These are phyloP conservation scores for Trichosporon asahii DNA, from an alignment of 1,284 basidiomycete species.

Conservation along the genomic window DNA sequence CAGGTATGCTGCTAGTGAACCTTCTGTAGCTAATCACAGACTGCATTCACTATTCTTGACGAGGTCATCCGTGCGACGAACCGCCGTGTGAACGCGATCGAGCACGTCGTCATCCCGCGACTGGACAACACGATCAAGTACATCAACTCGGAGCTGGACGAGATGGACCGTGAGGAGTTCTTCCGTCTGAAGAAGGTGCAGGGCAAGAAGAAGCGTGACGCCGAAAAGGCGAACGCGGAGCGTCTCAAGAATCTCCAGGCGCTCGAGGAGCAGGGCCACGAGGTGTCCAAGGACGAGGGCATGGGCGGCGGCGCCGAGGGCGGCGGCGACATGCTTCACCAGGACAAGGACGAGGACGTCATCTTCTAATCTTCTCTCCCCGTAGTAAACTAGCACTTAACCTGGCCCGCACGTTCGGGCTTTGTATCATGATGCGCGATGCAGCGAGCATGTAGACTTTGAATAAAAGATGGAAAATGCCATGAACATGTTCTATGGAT, in stretches of 20 bases:
- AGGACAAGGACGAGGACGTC: conserved; percentile 78
- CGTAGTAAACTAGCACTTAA: not conserved
- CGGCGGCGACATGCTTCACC: conserved; percentile 65
- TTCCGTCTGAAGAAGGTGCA: conserved; percentile 96
- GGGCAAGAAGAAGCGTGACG: conserved; percentile 89
- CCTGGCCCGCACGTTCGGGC: not conserved
- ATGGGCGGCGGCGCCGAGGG: conserved; percentile 46
- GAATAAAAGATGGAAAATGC: not conserved
- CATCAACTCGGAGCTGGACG: conserved; percentile 92
- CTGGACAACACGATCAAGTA: conserved; percentile 98
- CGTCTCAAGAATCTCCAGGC: conserved; percentile 34
- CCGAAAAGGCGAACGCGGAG: conserved; percentile 34
- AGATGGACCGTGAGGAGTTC: conserved; percentile 97
- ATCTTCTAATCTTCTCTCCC: conserved; percentile 69
- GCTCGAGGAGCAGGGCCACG: conserved; percentile 44
- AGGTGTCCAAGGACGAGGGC: conserved; percentile 49
- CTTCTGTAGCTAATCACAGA: conserved; percentile 56
- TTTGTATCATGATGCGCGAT: conserved; percentile 11
- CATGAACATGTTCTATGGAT: conserved; percentile 11
- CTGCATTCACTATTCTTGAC: conserved; percentile 97
- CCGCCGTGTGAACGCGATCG: conserved; percentile 96
- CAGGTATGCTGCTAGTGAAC: conserved; percentile 44
- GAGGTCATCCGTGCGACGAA: conserved; percentile 99
- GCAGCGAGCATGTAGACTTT: conserved; percentile 6
- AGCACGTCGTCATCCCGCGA: conserved; percentile 93